Conservation (phyloP, 2,329 filamentous ascomycete genomes). For the Drechslerella dactyloides region DNA sequence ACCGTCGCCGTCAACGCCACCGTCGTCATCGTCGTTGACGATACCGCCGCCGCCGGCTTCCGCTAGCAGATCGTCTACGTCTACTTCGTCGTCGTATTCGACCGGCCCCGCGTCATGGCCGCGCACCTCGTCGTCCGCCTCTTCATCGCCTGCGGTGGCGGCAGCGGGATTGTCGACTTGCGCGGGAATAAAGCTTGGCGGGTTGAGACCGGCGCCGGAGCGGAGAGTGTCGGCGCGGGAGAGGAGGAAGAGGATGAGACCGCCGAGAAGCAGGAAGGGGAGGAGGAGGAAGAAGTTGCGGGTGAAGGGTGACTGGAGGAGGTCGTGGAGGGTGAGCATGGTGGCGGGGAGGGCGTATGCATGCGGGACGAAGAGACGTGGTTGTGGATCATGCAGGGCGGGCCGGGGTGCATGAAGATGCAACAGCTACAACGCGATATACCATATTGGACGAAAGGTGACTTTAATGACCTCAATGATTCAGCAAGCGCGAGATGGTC, state of each 20-base stretch:
- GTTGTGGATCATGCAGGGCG: constrained; percentile 18
- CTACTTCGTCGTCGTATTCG: background rate
- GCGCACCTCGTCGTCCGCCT: background rate
- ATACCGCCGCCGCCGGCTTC: background rate
- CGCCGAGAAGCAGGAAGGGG: constrained; percentile 46
- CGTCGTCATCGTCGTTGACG: background rate
- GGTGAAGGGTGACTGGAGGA: constrained; percentile 34
- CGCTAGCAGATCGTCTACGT: constrained; percentile 1
- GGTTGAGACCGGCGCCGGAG: constrained; percentile 37
- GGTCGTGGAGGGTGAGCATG: constrained; percentile 14
- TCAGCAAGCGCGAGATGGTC: no score
- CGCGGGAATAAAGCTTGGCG: no score
- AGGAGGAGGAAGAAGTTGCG: constrained; percentile 47
- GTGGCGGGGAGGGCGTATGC: background rate
- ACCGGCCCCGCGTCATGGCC: no score
- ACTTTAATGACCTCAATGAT: no score
- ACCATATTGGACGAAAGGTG: no score
- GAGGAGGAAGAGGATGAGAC: constrained; percentile 46
- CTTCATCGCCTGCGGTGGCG: no score
- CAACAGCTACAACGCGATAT: background rate
- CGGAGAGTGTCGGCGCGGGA: constrained; percentile 36
- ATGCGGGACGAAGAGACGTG: constrained; percentile 8
- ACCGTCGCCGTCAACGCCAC: background rate
- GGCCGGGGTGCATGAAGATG: background rate
- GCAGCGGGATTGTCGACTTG: background rate